Base-by-base conservation (phyloP, 2,329 filamentous ascomycete genomes). In the Ceratocystis albifundus region DNA sequence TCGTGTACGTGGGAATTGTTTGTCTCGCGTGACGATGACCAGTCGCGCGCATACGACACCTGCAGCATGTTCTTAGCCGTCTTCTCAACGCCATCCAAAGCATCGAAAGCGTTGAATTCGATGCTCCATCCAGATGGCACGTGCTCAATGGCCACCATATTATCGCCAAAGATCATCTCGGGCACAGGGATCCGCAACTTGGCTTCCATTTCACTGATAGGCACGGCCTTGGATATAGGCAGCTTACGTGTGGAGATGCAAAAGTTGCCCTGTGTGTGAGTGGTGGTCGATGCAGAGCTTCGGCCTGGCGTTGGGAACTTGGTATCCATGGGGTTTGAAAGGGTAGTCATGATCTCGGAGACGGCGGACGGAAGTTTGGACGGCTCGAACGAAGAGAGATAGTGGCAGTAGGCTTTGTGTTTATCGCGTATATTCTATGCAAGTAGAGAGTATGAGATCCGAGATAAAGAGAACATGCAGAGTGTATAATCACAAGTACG, bases 131-230 rank as follows among this genome's bases (percentile, higher is more conserved):
- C 84, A n/a, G 82, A 85, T 22, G 82, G 80, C n/a, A 78, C 69
- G 77, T 97, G 90, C 65, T 85, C 80, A 68, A 99, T 81, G 5
- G 84, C 78, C 50, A 96, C 86, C 67, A 88, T 79, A 75, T 99
- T 99, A 79, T 99, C 92, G 69, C 94, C 94, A 74, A 99, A 99
- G 70, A 99, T 99, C 94, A 99, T 99, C 78, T 99, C 94, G 7
- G 94, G 94, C 50, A 93, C 85, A 20, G 93, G 86, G 73, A 99
- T 96, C 36, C 87, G 86, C 65, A 99, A 82, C 69, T 83, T 84
- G 67, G 81, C 80, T 50, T 87, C 86, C 84, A 99, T 89, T 46
- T 84, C 84, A 73, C 96, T 91, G 73, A 99, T 97, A 63, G 91
- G 89, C 4, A 83, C 88, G 59, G 92, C 86, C 76, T 96, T 96